Evolutionary conservation across 192 early-diverging fungal genomes (phyloP).

Genomic region (Ramicandelaber brevisporus): DNA sequence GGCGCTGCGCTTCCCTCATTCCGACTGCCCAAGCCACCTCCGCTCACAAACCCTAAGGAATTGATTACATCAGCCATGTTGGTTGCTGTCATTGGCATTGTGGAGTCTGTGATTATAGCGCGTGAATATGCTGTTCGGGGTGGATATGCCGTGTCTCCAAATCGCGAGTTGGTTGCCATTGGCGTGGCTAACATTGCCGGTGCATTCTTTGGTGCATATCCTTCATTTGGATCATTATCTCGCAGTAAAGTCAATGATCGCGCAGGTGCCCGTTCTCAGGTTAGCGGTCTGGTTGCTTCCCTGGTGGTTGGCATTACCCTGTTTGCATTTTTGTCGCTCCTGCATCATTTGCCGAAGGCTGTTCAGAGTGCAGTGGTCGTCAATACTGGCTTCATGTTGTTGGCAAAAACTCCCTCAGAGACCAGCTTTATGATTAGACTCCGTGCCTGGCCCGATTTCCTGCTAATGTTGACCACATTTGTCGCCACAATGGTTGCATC

Average conservation of each 20-base stretch:
- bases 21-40: conserved; percentile 30
- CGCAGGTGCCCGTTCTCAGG: conserved; percentile 73
- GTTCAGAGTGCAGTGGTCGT: conserved; percentile 63
- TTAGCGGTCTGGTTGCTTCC: conserved; percentile 63
- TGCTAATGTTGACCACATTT: conserved; percentile 67
- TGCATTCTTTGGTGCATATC: conserved; percentile 44
- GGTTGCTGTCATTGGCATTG: conserved; percentile 90
- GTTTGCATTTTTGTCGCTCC: conserved; percentile 53
- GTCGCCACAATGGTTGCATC: conserved; percentile 70
- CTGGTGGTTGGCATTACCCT: conserved; percentile 50
- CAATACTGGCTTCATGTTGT: conserved; percentile 50
- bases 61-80: conserved; percentile 61
- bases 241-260: conserved; percentile 83
- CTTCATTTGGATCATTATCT: conserved; percentile 76
- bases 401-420: conserved; percentile 49
- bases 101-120: conserved; percentile 85
- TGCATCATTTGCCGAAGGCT: conserved; percentile 62
- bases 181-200: conserved; percentile 72
- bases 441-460: conserved; percentile 58
- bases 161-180: conserved; percentile 88
- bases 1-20: conserved; percentile 21
- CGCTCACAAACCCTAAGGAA: conserved; percentile 28
- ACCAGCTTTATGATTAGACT: conserved; percentile 56
- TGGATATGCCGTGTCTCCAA: conserved; percentile 79
- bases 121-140: conserved; percentile 79